A percentile compares a stretch with the other conserved stretches of the same genome.
phyloP scores from a whole-genome alignment of 176 grass and related monocot species.

The Oryza meyeriana region DNA sequence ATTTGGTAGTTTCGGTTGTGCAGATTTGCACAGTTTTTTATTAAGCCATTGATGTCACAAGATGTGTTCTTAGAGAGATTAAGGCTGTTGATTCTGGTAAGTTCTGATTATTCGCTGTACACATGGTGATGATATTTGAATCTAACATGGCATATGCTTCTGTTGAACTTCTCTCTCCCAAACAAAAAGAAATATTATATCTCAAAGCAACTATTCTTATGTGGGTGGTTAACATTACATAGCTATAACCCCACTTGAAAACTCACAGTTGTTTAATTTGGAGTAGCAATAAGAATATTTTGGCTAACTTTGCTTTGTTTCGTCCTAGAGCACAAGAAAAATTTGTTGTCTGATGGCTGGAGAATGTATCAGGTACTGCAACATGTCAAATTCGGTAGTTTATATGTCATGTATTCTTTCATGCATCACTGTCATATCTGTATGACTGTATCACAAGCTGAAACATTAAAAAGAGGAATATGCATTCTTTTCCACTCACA shows the following conservation, averaged over 20 bases:
- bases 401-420: not conserved
- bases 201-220: not conserved
- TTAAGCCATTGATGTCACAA: conserved; percentile 86
- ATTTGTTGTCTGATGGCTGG: conserved; percentile 69
- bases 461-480: not conserved
- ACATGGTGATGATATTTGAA: conserved; percentile 21
- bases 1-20: conserved; percentile 30
- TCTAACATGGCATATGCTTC: conserved; percentile 15
- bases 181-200: not conserved
- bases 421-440: conserved; percentile 8
- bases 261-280: conserved; percentile 6
- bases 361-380: conserved; percentile 75
- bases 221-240: not conserved
- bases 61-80: conserved; percentile 96
- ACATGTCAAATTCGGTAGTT: not conserved
- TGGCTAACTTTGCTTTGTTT: conserved; percentile 4
- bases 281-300: not conserved
- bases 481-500: not conserved
- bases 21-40: conserved; percentile 98
- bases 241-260: not conserved
- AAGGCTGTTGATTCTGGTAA: conserved; percentile 96
- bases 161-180: not conserved
- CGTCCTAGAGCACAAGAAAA: conserved; percentile 85
- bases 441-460: conserved; percentile 1
- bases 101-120: conserved; percentile 24